Evolutionary conservation across 208 protist genomes (phyloP).

Genomic region (Acanthamoeba healyi): DNA sequence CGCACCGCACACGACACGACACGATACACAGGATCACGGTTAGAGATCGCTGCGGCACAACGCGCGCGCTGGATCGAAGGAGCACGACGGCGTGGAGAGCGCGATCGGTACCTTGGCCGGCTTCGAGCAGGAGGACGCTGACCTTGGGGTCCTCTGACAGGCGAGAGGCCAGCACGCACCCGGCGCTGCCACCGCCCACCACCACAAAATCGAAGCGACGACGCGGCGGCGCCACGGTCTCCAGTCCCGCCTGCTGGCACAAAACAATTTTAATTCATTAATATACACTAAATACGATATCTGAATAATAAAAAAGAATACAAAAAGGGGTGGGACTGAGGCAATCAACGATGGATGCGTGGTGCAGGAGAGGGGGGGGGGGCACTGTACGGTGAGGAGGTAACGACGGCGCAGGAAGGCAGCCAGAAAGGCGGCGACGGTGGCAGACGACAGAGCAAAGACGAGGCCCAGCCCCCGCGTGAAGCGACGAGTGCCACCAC

Average conservation of each 20-base stretch:
- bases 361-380: no score
- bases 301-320: not conserved
- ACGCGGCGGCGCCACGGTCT: not conserved
- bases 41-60: no score
- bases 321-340: not conserved
- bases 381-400: not conserved
- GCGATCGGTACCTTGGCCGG: constrained; percentile 22
- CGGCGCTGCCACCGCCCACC: constrained; percentile 51
- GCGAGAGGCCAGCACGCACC: constrained; percentile 54
- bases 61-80: not conserved
- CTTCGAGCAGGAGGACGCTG: constrained; percentile 68
- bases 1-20: no score
- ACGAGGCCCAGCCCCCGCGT: not conserved
- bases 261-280: not conserved
- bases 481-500: not conserved
- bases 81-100: not conserved
- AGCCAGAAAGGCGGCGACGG: not conserved
- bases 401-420: not conserved
- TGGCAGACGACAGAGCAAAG: not conserved
- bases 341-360: no score
- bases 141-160: constrained; percentile 70
- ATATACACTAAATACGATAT: not conserved
- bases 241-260: not conserved
- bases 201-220: constrained; percentile 56
- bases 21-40: no score